phyloP scores from a whole-genome alignment of 371 early-diverging fungal species.

The Rhizomucor pusillus region DNA sequence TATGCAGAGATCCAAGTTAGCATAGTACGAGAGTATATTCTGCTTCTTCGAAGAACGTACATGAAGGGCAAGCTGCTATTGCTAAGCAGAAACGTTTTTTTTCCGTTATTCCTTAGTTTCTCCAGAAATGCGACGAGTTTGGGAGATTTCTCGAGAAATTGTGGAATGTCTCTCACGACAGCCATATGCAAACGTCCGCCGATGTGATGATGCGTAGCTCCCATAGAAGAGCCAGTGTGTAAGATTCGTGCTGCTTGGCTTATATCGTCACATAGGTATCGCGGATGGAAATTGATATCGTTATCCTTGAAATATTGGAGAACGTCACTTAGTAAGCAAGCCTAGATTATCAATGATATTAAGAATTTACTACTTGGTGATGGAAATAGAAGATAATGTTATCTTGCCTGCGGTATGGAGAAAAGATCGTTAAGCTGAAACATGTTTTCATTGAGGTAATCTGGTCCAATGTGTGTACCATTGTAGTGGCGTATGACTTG shows the following conservation, averaged over 20 bases:
- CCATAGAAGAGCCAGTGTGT: slow-evolving; percentile 35
- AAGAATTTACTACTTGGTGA: neutral
- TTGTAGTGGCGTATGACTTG: slow-evolving; percentile 50
- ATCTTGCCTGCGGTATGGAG: slow-evolving; percentile 52
- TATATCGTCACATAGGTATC: slow-evolving; percentile 65
- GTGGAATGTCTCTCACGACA: slow-evolving; percentile 47
- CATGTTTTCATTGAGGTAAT: slow-evolving; percentile 52
- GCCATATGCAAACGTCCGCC: slow-evolving; percentile 54
- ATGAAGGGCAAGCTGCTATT: slow-evolving; percentile 62
- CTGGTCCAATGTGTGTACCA: slow-evolving; percentile 59
- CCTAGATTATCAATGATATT: slow-evolving; percentile 2
- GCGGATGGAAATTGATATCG: slow-evolving; percentile 59
- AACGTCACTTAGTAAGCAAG: slow-evolving; percentile 57
- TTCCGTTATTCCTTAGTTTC: slow-evolving; percentile 41
- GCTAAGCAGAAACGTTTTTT: slow-evolving; percentile 59
- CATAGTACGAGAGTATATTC: neutral
- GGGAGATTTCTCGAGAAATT: slow-evolving; percentile 48
- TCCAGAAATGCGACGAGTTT: slow-evolving; percentile 51
- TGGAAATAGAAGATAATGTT: no score
- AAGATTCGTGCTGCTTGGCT: slow-evolving; percentile 50
- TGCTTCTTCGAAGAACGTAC: slow-evolving; percentile 10
- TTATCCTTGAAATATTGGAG: slow-evolving; percentile 61
- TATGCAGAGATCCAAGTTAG: neutral
- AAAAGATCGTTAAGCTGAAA: slow-evolving; percentile 64
- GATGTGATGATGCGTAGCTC: slow-evolving; percentile 29